Percentiles rank a stretch among this genome's conserved stretches.
phyloP scores from a whole-genome alignment of 75 land plant genomes.

The Picea sitchensis region DNA sequence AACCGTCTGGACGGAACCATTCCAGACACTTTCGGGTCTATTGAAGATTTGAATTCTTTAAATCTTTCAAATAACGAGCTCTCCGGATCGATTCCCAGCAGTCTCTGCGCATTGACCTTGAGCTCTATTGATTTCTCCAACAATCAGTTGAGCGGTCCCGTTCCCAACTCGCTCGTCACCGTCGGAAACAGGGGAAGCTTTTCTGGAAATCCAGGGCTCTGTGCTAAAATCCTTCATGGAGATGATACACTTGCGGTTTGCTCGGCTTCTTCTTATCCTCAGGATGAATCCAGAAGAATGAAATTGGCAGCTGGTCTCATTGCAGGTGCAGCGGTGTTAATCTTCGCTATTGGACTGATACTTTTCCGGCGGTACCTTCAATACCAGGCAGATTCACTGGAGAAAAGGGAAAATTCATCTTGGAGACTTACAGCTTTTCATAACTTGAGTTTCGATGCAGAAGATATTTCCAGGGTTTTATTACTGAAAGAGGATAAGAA shows the following conservation, averaged over 20 bases:
- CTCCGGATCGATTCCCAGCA: slow-evolving; percentile 65
- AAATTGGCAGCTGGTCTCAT: slow-evolving; percentile 17
- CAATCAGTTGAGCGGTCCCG: slow-evolving; percentile 58
- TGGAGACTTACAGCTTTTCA: too few relatives aligned
- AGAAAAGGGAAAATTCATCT: too few relatives aligned
- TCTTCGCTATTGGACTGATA: too few relatives aligned
- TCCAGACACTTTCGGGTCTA: slow-evolving; percentile 52
- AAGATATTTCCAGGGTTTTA: too few relatives aligned
- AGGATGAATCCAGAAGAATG: not conserved
- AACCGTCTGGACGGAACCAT: slow-evolving; percentile 62
- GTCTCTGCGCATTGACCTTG: slow-evolving; percentile 42
- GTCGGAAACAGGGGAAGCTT: slow-evolving; percentile 54
- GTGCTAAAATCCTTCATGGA: slow-evolving; percentile 22
- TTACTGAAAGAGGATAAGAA: too few relatives aligned
- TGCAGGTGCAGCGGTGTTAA: not conserved
- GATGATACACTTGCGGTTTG: slow-evolving; percentile 11
- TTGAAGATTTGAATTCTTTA: slow-evolving; percentile 43
- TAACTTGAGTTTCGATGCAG: too few relatives aligned
- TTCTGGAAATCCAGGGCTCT: slow-evolving; percentile 53
- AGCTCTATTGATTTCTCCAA: slow-evolving; percentile 64
- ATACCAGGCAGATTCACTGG: too few relatives aligned
- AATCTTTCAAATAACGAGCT: slow-evolving; percentile 65
- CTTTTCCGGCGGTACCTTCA: too few relatives aligned
- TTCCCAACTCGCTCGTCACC: slow-evolving; percentile 49
- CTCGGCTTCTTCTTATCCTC: not conserved